These are phyloP conservation scores for Avena sativa DNA, from an alignment of 176 grass and related monocot genomes.

Conservation along the genomic window DNA sequence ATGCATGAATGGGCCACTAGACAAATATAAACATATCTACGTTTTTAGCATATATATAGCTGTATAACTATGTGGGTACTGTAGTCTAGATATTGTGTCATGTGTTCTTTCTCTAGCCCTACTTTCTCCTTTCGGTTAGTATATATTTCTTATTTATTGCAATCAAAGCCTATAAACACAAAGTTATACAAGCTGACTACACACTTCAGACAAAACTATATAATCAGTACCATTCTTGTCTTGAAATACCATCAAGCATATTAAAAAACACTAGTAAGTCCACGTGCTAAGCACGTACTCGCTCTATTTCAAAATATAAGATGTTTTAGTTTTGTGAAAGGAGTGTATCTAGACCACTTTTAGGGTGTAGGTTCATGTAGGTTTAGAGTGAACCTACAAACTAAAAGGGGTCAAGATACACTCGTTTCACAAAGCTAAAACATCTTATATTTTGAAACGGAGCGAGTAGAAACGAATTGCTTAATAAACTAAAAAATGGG, in stretches of 20 bases:
- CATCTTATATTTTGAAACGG: no score
- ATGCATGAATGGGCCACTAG: background rate
- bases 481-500: no score
- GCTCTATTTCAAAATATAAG: no score
- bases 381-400: no score
- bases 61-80: background rate
- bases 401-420: no score
- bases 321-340: no score
- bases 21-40: background rate
- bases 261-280: background rate
- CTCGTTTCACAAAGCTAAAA: no score
- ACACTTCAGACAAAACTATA: background rate
- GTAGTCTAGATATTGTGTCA: background rate
- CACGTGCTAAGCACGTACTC: no score
- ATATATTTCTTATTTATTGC: background rate
- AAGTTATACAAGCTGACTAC: background rate
- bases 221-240: background rate
- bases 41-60: background rate
- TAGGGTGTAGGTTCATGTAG: no score
- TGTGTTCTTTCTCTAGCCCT: background rate
- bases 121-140: background rate
- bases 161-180: background rate
- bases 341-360: no score
- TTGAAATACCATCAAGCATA: slow-evolving; percentile 7
- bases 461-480: no score